Conservation (phyloP, 352 stramenopile species). For the Globisporangium okanoganense region DNA sequence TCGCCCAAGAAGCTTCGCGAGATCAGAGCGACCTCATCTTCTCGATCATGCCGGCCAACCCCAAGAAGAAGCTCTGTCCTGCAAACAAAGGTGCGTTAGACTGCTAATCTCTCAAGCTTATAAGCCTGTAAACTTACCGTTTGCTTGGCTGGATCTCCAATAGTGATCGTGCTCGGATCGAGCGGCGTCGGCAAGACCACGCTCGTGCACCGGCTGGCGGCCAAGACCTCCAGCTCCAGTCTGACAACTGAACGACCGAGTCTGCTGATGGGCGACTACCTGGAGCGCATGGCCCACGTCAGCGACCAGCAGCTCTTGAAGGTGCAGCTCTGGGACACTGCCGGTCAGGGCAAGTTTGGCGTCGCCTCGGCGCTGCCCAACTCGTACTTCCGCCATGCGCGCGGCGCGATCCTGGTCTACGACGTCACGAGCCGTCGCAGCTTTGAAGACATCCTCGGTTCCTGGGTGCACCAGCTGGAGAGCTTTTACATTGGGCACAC, state of each 20-base stretch:
- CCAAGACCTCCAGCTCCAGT: not conserved
- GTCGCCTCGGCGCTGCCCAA: conserved; percentile 21
- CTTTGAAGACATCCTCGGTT: conserved; percentile 23
- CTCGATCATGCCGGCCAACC: conserved; percentile 48
- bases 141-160: not conserved
- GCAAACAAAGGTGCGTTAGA: conserved; percentile 37
- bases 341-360: conserved; percentile 42
- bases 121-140: not conserved
- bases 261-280: conserved; percentile 22
- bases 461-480: conserved; percentile 31
- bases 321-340: conserved; percentile 54
- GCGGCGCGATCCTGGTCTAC: conserved; percentile 43
- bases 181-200: conserved; percentile 40
- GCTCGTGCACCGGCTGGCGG: conserved; percentile 26
- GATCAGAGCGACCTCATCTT: conserved; percentile 18
- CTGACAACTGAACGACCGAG: no score
- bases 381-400: conserved; percentile 41
- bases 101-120: not conserved
- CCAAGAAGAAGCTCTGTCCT: conserved; percentile 48
- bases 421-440: conserved; percentile 30
- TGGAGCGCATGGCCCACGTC: conserved; percentile 29
- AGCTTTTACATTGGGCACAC: conserved; percentile 10
- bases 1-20: not conserved
- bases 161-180: conserved; percentile 44
- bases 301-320: conserved; percentile 28